Evolutionary conservation across 352 stramenopile genomes (phyloP).

Genomic region (Phytopythium cucurbitacearum): DNA sequence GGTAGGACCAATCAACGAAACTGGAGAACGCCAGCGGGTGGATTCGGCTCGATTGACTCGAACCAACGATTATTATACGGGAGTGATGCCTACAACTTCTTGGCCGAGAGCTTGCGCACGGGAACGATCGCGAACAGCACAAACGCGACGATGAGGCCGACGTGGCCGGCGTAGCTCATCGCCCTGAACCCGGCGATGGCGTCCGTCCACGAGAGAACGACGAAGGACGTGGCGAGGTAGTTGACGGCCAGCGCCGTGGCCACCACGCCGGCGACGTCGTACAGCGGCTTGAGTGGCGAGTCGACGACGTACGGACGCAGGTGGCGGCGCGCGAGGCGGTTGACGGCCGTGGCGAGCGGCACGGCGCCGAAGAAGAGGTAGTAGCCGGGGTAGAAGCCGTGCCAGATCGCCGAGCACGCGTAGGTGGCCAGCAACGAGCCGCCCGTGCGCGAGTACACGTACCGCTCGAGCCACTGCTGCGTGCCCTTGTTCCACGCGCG

Average conservation of each 20-base stretch:
- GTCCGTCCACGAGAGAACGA: conserved; percentile 60
- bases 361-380: conserved; percentile 92
- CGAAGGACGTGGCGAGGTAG: conserved; percentile 71
- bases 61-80: background rate
- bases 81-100: conserved; percentile 22
- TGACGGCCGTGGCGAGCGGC: conserved; percentile 61
- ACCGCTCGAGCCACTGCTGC: conserved; percentile 94
- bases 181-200: conserved; percentile 40
- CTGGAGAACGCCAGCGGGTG: background rate
- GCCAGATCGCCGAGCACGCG: conserved; percentile 94
- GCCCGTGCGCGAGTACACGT: conserved; percentile 95
- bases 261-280: conserved; percentile 53
- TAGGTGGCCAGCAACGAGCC: conserved; percentile 94
- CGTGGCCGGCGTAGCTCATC: conserved; percentile 60
- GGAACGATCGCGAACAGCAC: conserved; percentile 34
- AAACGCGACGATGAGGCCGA: conserved; percentile 34
- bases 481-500: conserved; percentile 97
- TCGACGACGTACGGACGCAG: conserved; percentile 60
- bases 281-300: conserved; percentile 34
- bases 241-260: conserved; percentile 61
- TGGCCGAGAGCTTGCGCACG: conserved; percentile 27
- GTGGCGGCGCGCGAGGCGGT: conserved; percentile 58
- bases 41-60: background rate
- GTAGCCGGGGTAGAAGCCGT: conserved; percentile 99
- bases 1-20: too few relatives aligned